Base-by-base conservation (phyloP, 1,284 basidiomycete species). In the Ustanciosporium gigantosporum region DNA sequence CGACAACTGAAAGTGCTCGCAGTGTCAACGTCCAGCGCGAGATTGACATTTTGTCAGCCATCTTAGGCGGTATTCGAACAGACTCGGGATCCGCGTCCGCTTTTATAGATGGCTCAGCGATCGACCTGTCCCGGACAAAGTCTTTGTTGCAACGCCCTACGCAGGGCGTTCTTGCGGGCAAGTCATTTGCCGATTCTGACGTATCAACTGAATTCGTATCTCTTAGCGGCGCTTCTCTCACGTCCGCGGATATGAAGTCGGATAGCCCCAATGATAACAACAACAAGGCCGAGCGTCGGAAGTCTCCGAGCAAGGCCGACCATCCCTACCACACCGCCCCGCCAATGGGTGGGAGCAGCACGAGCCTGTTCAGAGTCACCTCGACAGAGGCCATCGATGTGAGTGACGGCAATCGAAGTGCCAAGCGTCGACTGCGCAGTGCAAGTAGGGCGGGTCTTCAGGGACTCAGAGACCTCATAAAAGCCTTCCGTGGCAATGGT, bases 41-140 rank as follows among this genome's bases (percentile, higher is more conserved):
- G 45, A 61, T 68, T n/a, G 68, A 71, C 42, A 71, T 71, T 31
- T 25, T 71, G 7, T 56, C 66, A 14, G 55, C 62, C 34, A 67
- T 71, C 38, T 50, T 71, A 1, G 66, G 67, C 2, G 50, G 52
- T 4, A 31, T 53, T 3, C 58, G 37, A 23, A 29, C 50, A 5
- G 41, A 36, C 14, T 19, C 52, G 8, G 25, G 32, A 9, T 35
- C 32, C 9, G 27, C 11, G 9, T 11, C 9, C 27, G 27, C 11
- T 9, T 29, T 29, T n/a, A 9, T 9, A 11, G 27, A 9, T 9
- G n/a, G n/a, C 27, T 11, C 27, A n/a, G 9, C 9, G 8, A 19
- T 35, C 32, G 27, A 29, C n/a, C 27, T 29, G 11, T 8, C 20
- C 11, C 32, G 32, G 9, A 29, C 27, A n/a, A 29, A 9, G 27